Conservation (phyloP, 2,329 filamentous ascomycete genomes). For the Apiospora saccharicola region DNA sequence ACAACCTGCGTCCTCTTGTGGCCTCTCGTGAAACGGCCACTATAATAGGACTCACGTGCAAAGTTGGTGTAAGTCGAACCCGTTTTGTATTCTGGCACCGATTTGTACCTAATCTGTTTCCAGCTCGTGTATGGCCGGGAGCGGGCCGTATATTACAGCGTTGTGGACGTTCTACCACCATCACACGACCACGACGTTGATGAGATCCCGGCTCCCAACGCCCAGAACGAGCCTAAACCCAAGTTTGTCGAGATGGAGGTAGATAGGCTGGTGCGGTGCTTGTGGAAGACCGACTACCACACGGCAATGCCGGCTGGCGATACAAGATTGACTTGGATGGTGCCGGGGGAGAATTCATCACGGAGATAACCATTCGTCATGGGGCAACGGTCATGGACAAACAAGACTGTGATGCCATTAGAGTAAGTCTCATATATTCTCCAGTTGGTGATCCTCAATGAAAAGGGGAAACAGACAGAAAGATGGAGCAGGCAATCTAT, state of each 20-base stretch:
- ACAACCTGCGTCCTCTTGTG: background rate
- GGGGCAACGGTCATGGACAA: no score
- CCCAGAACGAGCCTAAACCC: background rate
- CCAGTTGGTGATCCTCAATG: no score
- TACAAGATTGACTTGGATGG: no score
- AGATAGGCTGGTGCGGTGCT: background rate
- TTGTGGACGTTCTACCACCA: background rate
- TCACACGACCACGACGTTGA: background rate
- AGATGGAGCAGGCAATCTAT: no score
- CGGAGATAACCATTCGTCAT: background rate
- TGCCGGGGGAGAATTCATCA: background rate
- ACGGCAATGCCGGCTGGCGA: background rate
- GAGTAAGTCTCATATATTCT: background rate
- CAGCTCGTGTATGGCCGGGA: background rate
- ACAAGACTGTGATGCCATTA: background rate
- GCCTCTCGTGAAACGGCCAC: background rate
- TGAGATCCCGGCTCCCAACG: background rate
- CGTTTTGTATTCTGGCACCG: background rate
- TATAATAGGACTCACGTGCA: background rate
- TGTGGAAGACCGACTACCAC: background rate
- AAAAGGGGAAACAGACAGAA: no score
- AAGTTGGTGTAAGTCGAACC: background rate
- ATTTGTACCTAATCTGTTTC: background rate
- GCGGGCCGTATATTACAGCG: background rate
- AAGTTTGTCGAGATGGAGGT: no score